These are phyloP conservation scores for Cucumis hystrix DNA, from an alignment of 306 rosid species.

Conservation along the genomic window DNA sequence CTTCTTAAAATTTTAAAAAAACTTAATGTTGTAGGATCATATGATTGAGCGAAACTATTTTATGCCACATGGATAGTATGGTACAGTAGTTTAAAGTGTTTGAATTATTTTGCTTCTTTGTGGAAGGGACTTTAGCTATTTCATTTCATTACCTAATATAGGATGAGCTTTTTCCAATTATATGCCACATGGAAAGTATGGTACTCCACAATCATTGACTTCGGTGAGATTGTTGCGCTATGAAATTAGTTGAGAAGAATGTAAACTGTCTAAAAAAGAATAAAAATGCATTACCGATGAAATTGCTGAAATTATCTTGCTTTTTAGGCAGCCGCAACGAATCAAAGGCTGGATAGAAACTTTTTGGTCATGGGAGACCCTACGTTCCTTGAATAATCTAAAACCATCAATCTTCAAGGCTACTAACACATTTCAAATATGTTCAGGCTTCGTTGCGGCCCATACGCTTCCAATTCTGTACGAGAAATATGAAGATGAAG, in stretches of 20 bases:
- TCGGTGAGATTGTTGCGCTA: background rate
- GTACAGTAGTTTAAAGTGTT: background rate
- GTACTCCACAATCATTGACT: background rate
- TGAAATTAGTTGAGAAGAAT: background rate
- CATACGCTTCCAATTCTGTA: conserved; percentile 78
- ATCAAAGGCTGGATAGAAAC: background rate
- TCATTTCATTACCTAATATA: background rate
- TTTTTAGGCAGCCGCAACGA: background rate
- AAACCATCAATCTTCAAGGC: background rate
- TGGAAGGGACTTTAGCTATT: background rate
- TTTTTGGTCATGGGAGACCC: background rate
- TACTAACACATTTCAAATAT: background rate
- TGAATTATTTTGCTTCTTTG: background rate
- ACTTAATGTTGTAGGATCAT: background rate
- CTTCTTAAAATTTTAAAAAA: background rate
- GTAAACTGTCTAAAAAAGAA: background rate
- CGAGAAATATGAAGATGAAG: conserved; percentile 61
- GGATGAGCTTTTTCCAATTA: background rate
- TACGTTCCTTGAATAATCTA: background rate
- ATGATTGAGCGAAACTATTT: background rate
- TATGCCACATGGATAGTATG: no score
- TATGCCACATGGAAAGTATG: background rate
- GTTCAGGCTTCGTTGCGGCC: conserved; percentile 65
- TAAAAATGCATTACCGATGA: background rate
- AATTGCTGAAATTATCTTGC: background rate